These are phyloP conservation scores for Coemansia sp. DNA, from an alignment of 192 early-diverging fungal genomes.

Conservation along the genomic window DNA sequence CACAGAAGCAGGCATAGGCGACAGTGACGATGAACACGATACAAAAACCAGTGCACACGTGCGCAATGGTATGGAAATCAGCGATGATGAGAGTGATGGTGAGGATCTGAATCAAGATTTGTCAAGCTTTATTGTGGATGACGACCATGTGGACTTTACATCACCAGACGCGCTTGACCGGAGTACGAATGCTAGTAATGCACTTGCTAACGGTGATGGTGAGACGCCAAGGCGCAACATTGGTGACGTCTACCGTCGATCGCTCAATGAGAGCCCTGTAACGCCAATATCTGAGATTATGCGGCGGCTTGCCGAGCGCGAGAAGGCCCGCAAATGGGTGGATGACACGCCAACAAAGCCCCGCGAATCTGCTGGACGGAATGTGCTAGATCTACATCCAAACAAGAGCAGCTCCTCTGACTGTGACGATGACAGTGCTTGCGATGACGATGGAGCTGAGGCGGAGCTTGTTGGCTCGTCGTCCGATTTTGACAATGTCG, in stretches of 20 bases:
- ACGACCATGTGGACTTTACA: conserved; percentile 47
- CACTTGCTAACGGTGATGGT: background rate
- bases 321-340: conserved; percentile 50
- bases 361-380: background rate
- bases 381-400: conserved; percentile 2
- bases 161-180: conserved; percentile 9
- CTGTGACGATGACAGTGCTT: conserved; percentile 10
- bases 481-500: conserved; percentile 45
- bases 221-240: conserved; percentile 18
- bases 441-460: conserved; percentile 2
- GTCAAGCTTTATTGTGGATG: conserved; percentile 53
- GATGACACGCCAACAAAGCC: conserved; percentile 37
- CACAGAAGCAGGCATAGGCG: conserved; percentile 37
- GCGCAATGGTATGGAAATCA: conserved; percentile 4
- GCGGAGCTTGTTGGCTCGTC: conserved; percentile 5
- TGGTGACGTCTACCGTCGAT: conserved; percentile 44
- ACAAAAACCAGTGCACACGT: background rate
- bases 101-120: conserved; percentile 43
- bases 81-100: conserved; percentile 36
- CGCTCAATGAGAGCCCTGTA: conserved; percentile 18
- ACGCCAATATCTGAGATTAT: conserved; percentile 46
- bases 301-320: conserved; percentile 44
- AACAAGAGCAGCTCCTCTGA: conserved; percentile 1
- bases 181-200: background rate
- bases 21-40: conserved; percentile 32